Evolutionary conservation across 129 eudicot genomes (phyloP), one percentile per base, ranked within the genome.

Genomic region (Escallonia herrerae): DNA sequence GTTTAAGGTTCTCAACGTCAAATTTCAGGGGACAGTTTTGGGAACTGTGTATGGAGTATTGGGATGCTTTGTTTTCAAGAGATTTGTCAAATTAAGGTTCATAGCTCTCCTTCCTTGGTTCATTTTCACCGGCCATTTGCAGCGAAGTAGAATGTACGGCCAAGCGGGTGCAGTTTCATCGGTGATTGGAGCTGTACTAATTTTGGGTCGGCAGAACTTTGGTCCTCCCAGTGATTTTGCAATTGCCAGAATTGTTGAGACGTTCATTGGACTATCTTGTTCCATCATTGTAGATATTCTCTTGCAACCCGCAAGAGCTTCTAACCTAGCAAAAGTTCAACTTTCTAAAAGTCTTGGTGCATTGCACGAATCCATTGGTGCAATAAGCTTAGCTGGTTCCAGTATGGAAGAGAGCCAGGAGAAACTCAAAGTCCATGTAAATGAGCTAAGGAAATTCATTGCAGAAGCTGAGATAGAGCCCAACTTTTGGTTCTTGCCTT

Each of bases 111-210:
- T 94, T 15, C 99, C 99, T 42, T 94, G 96, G 95, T 83, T 94
- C 73, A 60, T 94, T 9, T 77, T 94, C 69, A 72, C 86, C 51
- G 71, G 81, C 63, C 74, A 86, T 43, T n/a, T 94, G 7, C 60
- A 82, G 44, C 71, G 77, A 43, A 89, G 99, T 75, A 79, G 70
- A 14, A 89, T 94, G 99, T 94, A 89, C 50, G 88, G 93, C 61
- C 90, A 88, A 14, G 95, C 95, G 1, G 99, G 99, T 2, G 96
- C 90, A 15, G 75, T 86, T 3, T 94, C 99, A 3, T 95, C 99
- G 1, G 84, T 84, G n/a, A 84, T 94, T 1, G 96, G 91, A 6
- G 99, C 90, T 9, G 83, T 86, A 9, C 64, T 94, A 40, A 82
- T 94, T 55, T 74, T 94, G 57, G 99, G 96, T 13, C 67, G 99